Evolutionary conservation across 2,329 filamentous ascomycete species (phyloP).

Genomic region (Tolypocladium sp.): DNA sequence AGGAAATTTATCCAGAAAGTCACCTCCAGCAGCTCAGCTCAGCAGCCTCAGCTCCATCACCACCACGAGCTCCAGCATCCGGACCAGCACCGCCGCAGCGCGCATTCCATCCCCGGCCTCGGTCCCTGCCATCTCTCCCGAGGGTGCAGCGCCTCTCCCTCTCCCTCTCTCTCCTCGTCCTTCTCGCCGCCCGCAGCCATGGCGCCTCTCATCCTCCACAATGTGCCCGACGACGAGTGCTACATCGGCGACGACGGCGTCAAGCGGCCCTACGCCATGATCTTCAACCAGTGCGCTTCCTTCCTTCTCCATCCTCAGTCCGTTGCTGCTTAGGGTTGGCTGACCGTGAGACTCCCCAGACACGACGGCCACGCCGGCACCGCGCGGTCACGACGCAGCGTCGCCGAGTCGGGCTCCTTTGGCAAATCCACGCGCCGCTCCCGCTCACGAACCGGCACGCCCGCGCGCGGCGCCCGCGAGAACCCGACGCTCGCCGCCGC

Average conservation of each 20-base stretch:
- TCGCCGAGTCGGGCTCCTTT: conserved; percentile 56
- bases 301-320: background rate
- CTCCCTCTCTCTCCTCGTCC: too few relatives aligned
- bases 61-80: background rate
- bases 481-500: conserved; percentile 54
- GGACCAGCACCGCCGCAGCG: background rate
- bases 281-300: conserved; percentile 49
- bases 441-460: conserved; percentile 51
- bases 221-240: conserved; percentile 59
- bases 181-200: conserved; percentile 25
- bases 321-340: background rate
- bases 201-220: conserved; percentile 59
- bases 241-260: conserved; percentile 58
- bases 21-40: background rate
- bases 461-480: conserved; percentile 40
- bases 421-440: conserved; percentile 58
- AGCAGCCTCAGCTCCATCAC: background rate
- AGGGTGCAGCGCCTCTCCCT: background rate
- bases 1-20: conserved; percentile 1
- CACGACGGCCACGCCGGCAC: conserved; percentile 41
- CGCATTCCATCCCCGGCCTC: background rate
- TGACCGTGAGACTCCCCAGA: conserved; percentile 19
- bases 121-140: background rate
- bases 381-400: conserved; percentile 40
- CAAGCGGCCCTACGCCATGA: conserved; percentile 57